These are phyloP conservation scores for Boletus rubropictus DNA, from an alignment of 768 basidiomycete genomes.

Conservation along the genomic window DNA sequence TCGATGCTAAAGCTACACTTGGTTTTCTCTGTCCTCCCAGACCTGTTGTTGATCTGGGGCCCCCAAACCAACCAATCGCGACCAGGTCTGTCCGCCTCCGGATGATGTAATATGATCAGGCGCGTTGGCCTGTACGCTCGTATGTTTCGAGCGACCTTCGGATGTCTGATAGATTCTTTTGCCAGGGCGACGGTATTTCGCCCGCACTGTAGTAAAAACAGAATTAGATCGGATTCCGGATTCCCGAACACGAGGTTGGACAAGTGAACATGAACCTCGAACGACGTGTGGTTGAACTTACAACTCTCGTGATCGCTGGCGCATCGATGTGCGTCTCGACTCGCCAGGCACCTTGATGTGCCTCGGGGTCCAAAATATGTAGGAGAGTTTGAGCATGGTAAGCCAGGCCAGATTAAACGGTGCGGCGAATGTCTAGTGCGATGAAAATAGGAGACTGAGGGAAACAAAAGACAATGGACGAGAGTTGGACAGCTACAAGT, in stretches of 20 bases:
- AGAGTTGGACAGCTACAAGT: background rate
- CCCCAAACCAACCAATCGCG: too few species aligned
- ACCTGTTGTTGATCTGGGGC: background rate
- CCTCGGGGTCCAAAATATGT: constrained; percentile 49
- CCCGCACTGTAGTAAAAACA: constrained; percentile 9
- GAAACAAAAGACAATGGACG: too few species aligned
- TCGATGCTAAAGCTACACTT: constrained; percentile 22
- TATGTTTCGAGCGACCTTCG: constrained; percentile 28
- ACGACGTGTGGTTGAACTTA: constrained; percentile 4
- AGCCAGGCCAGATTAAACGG: background rate
- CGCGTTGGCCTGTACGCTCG: constrained; percentile 12
- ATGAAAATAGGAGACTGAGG: background rate
- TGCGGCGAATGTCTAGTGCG: background rate
- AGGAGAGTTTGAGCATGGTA: constrained; percentile 41
- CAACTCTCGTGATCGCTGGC: constrained; percentile 25
- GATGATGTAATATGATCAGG: too few species aligned
- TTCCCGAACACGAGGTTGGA: background rate
- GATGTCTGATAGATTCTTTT: constrained; percentile 25
- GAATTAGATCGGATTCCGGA: constrained; percentile 4
- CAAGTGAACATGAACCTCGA: background rate
- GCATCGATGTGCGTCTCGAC: constrained; percentile 15
- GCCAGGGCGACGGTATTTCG: constrained; percentile 29
- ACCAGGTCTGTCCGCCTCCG: too few species aligned
- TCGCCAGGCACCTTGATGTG: constrained; percentile 49
- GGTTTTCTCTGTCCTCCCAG: background rate